Percentiles rank a stretch among this genome's conserved stretches.
These are phyloP conservation scores for Penicillium chermesinum DNA, from an alignment of 495 filamentous ascomycete genomes.

Conservation along the genomic window DNA sequence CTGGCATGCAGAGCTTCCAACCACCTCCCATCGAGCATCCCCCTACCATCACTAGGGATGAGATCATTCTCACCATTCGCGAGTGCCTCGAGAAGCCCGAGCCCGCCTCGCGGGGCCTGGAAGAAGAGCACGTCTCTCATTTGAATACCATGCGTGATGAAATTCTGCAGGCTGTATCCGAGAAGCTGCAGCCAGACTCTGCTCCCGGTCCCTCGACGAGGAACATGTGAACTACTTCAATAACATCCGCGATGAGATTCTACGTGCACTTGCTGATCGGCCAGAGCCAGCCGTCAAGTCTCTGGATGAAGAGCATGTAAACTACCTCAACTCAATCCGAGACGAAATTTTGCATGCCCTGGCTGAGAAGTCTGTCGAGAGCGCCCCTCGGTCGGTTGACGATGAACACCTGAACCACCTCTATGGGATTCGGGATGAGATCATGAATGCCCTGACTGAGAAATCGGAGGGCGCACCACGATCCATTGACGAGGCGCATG, in stretches of 20 bases:
- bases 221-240: slow-evolving; percentile 20
- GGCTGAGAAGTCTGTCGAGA: slow-evolving; percentile 5
- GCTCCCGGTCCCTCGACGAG: slow-evolving; percentile 9
- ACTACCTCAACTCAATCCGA: slow-evolving; percentile 6
- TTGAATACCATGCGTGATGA: slow-evolving; percentile 26
- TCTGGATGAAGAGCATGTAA: slow-evolving; percentile 10
- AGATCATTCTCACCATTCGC: slow-evolving; percentile 68
- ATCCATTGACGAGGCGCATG: slow-evolving; percentile 14
- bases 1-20: slow-evolving; percentile 71
- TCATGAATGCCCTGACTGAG: slow-evolving; percentile 31
- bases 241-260: slow-evolving; percentile 31
- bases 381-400: background rate
- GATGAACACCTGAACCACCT: slow-evolving; percentile 22
- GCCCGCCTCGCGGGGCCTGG: slow-evolving; percentile 10
- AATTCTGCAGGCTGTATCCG: slow-evolving; percentile 16
- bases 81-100: slow-evolving; percentile 55
- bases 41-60: slow-evolving; percentile 65
- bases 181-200: slow-evolving; percentile 48
- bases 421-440: slow-evolving; percentile 26
- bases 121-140: slow-evolving; percentile 18
- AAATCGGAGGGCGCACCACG: slow-evolving; percentile 27
- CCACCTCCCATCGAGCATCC: slow-evolving; percentile 65
- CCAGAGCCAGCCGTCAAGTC: slow-evolving; percentile 8
- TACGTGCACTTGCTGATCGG: slow-evolving; percentile 26
- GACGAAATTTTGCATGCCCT: slow-evolving; percentile 44